phyloP scores from a whole-genome alignment of 352 stramenopile species.

The Pythium sukuiense region DNA sequence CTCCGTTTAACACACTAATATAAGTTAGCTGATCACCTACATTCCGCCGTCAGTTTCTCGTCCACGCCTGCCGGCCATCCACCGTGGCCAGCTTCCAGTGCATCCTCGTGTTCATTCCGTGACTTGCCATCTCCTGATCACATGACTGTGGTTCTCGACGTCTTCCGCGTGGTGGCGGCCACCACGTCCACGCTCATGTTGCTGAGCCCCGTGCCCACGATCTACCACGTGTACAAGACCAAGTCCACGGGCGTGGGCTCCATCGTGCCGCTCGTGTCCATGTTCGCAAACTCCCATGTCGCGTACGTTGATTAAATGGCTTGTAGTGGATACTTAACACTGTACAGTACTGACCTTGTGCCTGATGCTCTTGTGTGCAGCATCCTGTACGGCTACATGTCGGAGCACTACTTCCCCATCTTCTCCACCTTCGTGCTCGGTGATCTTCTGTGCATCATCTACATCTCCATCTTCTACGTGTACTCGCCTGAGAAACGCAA shows the following conservation, averaged over 20 bases:
- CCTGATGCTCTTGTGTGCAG: not conserved
- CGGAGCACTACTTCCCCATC: constrained; percentile 47
- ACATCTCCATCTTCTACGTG: constrained; percentile 54
- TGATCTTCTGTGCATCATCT: constrained; percentile 37
- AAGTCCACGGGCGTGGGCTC: constrained; percentile 42
- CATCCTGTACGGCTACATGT: constrained; percentile 52
- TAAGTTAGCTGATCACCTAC: not conserved
- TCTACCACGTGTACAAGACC: constrained; percentile 34
- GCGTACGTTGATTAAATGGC: constrained; percentile 26
- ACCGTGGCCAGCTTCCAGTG: not conserved
- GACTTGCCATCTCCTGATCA: not conserved
- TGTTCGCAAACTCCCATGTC: constrained; percentile 42
- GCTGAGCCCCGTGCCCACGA: constrained; percentile 38
- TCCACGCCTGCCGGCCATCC: not conserved
- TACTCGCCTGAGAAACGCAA: constrained; percentile 43
- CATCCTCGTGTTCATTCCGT: not conserved
- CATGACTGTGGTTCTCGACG: constrained; percentile 40
- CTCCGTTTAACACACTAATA: not conserved
- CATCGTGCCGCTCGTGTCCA: constrained; percentile 48
- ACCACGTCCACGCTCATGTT: constrained; percentile 39
- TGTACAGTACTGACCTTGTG: too few species aligned
- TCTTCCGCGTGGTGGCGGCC: constrained; percentile 35
- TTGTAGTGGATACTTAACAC: too few species aligned
- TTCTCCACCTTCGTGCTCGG: constrained; percentile 51
- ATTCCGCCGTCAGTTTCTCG: not conserved